phyloP scores from a whole-genome alignment of 257 asterid species.

The Ocimum tenuiflorum region DNA sequence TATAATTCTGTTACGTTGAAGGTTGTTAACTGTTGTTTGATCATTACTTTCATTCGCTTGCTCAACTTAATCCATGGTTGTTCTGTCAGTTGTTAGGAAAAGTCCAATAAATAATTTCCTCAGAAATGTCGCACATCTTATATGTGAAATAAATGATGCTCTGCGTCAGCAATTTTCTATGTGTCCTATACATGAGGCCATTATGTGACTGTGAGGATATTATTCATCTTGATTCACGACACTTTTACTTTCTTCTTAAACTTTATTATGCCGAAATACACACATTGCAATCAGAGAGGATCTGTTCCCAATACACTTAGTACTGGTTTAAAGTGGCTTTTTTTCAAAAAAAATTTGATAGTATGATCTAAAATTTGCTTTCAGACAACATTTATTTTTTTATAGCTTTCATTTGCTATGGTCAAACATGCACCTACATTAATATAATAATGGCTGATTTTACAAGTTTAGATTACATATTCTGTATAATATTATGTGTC shows the following conservation, averaged over 20 bases:
- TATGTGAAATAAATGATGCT: background rate
- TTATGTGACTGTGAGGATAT: no score
- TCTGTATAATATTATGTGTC: background rate
- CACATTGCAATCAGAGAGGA: no score
- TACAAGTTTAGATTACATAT: background rate
- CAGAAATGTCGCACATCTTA: background rate
- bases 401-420: background rate
- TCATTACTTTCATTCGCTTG: no score
- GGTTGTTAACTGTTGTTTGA: no score
- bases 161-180: background rate
- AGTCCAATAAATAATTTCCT: background rate
- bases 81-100: background rate
- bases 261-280: no score
- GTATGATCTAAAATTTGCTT: background rate
- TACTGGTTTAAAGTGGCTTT: background rate
- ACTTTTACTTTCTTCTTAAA: no score
- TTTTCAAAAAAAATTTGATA: background rate
- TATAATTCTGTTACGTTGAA: no score
- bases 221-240: background rate
- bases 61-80: background rate
- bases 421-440: no score
- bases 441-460: background rate
- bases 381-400: background rate
- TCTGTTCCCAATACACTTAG: no score
- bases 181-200: background rate